phyloP scores from a whole-genome alignment of 2,329 filamentous ascomycete genomes.

The Cryoendolithus antarcticus region DNA sequence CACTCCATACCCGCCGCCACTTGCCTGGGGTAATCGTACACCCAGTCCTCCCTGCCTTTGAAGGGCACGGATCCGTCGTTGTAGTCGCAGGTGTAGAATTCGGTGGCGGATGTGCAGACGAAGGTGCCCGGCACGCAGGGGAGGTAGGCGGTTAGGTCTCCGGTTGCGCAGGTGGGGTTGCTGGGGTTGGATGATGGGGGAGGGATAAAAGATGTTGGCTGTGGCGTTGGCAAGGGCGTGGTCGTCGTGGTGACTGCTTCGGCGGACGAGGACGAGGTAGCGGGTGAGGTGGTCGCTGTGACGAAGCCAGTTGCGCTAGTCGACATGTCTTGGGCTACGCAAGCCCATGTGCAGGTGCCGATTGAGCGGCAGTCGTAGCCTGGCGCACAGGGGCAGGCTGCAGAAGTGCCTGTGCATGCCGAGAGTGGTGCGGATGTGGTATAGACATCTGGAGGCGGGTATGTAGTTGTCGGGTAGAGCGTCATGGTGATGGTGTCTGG shows the following conservation, averaged over 20 bases:
- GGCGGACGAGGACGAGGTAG: conserved; percentile 3
- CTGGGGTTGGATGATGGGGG: conserved; percentile 7
- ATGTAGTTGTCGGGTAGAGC: conserved; percentile 5
- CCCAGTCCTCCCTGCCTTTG: conserved; percentile 12
- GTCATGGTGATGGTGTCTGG: conserved; percentile 13
- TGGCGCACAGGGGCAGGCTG: conserved; percentile 10
- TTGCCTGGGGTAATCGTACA: conserved; percentile 20
- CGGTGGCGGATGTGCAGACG: conserved; percentile 24
- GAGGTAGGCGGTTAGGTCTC: conserved; percentile 20
- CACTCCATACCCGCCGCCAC: conserved; percentile 27
- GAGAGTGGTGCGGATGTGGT: conserved; percentile 6
- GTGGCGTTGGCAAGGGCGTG: conserved; percentile 1
- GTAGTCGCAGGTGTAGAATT: conserved; percentile 27
- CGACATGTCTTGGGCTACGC: conserved; percentile 6
- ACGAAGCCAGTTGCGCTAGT: conserved; percentile 6
- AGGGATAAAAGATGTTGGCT: conserved; percentile 5
- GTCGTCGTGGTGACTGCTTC: neutral
- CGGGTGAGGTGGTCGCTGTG: conserved; percentile 3
- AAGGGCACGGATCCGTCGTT: conserved; percentile 11
- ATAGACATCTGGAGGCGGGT: conserved; percentile 3
- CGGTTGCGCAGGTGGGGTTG: conserved; percentile 13
- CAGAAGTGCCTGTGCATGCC: conserved; percentile 11
- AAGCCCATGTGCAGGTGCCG: conserved; percentile 12
- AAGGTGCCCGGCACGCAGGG: conserved; percentile 29
- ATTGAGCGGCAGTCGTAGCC: conserved; percentile 11